Conservation (phyloP, 2,329 filamentous ascomycete genomes). For the Fusarium sp. region DNA sequence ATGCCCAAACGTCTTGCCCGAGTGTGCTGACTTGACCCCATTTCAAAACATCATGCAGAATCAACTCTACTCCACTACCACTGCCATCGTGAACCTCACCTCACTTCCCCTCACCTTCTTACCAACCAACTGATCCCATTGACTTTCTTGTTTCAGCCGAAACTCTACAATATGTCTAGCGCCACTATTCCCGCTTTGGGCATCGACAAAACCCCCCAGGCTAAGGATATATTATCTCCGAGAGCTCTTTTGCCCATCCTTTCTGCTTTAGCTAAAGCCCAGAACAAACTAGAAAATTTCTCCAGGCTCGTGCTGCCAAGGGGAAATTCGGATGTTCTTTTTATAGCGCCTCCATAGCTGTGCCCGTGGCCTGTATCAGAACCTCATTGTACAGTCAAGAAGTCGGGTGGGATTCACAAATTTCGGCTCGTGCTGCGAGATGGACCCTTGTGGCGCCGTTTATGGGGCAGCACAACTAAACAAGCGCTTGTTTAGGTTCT, state of each 20-base stretch:
- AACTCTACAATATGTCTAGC: slow-evolving; percentile 5
- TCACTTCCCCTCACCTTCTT: background rate
- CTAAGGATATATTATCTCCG: slow-evolving; percentile 1
- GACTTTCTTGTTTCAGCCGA: slow-evolving; percentile 3
- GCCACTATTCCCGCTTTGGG: slow-evolving; percentile 19
- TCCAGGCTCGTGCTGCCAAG: background rate
- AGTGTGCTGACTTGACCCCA: background rate
- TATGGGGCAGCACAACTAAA: slow-evolving; percentile 24
- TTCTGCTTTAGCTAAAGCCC: slow-evolving; percentile 22
- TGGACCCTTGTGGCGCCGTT: slow-evolving; percentile 40
- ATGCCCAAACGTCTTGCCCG: background rate
- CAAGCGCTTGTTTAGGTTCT: slow-evolving; percentile 12
- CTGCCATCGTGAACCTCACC: slow-evolving; percentile 24
- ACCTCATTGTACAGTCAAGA: slow-evolving; percentile 6
- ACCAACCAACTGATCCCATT: background rate
- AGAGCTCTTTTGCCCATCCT: slow-evolving; percentile 4
- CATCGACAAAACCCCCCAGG: slow-evolving; percentile 15
- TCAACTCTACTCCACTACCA: slow-evolving; percentile 8
- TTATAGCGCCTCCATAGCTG: slow-evolving; percentile 1
- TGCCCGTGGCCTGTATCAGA: background rate
- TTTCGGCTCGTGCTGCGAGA: slow-evolving; percentile 38
- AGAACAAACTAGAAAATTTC: slow-evolving; percentile 15
- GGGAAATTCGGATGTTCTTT: background rate
- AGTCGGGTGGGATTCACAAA: slow-evolving; percentile 34
- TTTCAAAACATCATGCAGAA: slow-evolving; percentile 12